A percentile compares a stretch with the other conserved stretches of the same genome.
These are phyloP conservation scores for Immersiporthe knoxdaviesiana DNA, from an alignment of 2,329 filamentous ascomycete genomes.

Conservation along the genomic window DNA sequence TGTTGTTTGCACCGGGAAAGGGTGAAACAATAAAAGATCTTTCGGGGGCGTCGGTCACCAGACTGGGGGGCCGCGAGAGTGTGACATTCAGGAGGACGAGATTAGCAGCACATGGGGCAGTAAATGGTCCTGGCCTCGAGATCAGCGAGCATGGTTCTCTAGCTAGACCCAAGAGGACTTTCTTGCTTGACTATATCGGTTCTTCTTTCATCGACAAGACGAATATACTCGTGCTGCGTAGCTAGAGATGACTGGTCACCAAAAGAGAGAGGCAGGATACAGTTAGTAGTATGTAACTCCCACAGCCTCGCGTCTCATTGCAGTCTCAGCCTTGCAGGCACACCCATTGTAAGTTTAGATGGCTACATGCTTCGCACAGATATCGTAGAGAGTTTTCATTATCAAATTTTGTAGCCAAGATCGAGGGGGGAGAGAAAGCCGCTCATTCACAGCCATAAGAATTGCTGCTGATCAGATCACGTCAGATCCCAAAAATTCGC, in stretches of 20 bases:
- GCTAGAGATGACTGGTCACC: not conserved
- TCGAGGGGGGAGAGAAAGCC: not conserved
- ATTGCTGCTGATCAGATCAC: not conserved
- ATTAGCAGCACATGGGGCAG: conserved; percentile 4
- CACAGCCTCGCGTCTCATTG: not conserved
- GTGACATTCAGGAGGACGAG: conserved; percentile 2
- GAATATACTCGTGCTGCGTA: not conserved
- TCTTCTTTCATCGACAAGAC: not conserved
- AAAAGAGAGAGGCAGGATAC: not conserved
- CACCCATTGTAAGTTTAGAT: not conserved
- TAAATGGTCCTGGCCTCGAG: not conserved
- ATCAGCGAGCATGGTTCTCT: no score
- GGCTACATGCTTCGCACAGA: not conserved
- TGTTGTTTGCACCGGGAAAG: not conserved
- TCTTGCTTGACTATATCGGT: not conserved
- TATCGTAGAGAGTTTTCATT: not conserved
- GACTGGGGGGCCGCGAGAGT: not conserved
- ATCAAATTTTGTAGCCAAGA: not conserved
- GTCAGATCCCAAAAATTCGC: not conserved
- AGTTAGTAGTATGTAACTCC: not conserved
- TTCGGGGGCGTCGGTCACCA: not conserved
- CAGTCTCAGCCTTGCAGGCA: not conserved
- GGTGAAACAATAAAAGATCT: not conserved
- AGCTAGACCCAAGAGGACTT: not conserved
- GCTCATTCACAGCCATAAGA: not conserved